Evolutionary conservation across 2,329 filamentous ascomycete genomes (phyloP), one percentile per base, ranked within the genome.

Genomic region (Pseudogymnoascus sp.): DNA sequence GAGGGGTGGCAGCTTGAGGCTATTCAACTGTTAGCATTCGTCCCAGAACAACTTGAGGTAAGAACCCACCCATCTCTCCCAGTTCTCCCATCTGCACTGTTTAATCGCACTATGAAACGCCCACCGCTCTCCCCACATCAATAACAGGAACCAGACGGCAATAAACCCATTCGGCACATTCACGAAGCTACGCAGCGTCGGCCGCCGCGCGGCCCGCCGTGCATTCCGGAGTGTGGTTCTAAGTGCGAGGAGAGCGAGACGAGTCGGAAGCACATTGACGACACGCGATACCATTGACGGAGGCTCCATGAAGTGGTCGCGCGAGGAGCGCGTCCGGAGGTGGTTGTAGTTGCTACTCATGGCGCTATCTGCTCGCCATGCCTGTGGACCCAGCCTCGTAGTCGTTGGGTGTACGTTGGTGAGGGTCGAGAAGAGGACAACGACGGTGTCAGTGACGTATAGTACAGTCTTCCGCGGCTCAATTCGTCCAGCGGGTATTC

Each of bases 71-170:
- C 95, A 99, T 76, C 85, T 83, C 79, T 99, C 95, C 95, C 95
- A 99, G 43, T 83, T 84, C 37, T 85, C 81, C 95, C 95, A 99
- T 63, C 84, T 78, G 76, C 95, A 99, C 62, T 79, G 81, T 64
- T 83, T 79, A 14, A 96, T 84, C 65, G 84, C 86, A 67, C 84
- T 84, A 62, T 83, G 80, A 75, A 96, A 98, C 37, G 88, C 83
- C 76, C 84, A 89, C 65, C 90, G 82, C 79, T 99, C 95, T 1
- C 93, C 92, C 86, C 90, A 95, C 68, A 95, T 85, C 67, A 99
- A 72, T 19, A 90, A 81, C 21, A 90, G 75, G 43, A 92, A 71
- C 93, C 95, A 99, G 54, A 93, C 65, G 11, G 84, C 73, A 16
- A 90, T 85, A 68, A 96, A 75, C 14, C 87, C 74, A 73, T 90